Conservation (phyloP, 2,329 filamentous ascomycete genomes). For the Pseudocercospora macadamiae region DNA sequence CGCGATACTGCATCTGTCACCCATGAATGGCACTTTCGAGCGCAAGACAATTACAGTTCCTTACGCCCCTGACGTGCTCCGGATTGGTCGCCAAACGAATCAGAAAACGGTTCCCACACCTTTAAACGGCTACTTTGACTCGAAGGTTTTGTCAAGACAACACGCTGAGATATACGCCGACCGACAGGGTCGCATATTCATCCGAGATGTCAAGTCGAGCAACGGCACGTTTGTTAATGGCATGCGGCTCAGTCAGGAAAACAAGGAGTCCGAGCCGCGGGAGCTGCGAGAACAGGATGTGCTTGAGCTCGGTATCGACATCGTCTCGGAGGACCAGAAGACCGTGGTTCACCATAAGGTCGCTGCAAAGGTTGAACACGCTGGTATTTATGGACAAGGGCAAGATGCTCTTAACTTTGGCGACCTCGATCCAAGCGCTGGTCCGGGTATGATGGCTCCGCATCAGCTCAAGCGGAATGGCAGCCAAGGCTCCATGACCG, state of each 20-base stretch:
- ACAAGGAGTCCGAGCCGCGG: constrained; percentile 93
- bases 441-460: constrained; percentile 67
- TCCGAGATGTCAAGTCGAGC: constrained; percentile 95
- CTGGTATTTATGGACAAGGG: constrained; percentile 75
- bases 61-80: constrained; percentile 87
- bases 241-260: constrained; percentile 85
- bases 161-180: constrained; percentile 96
- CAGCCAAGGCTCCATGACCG: constrained; percentile 57
- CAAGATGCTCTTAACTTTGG: constrained; percentile 87
- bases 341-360: constrained; percentile 99
- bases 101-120: constrained; percentile 91
- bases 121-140: constrained; percentile 94
- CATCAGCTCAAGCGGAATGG: constrained; percentile 63
- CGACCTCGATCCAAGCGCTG: constrained; percentile 78
- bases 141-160: constrained; percentile 92
- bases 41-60: constrained; percentile 94
- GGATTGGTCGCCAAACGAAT: constrained; percentile 95
- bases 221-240: constrained; percentile 99
- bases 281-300: constrained; percentile 90
- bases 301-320: constrained; percentile 94
- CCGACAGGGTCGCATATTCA: constrained; percentile 77
- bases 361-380: constrained; percentile 93
- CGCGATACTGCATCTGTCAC: constrained; percentile 81
- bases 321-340: constrained; percentile 97
- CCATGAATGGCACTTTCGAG: constrained; percentile 95